A percentile compares a stretch with the other conserved stretches of the same genome.
phyloP scores from a whole-genome alignment of 2,329 filamentous ascomycete species.

The Talaromyces rugulosus region DNA sequence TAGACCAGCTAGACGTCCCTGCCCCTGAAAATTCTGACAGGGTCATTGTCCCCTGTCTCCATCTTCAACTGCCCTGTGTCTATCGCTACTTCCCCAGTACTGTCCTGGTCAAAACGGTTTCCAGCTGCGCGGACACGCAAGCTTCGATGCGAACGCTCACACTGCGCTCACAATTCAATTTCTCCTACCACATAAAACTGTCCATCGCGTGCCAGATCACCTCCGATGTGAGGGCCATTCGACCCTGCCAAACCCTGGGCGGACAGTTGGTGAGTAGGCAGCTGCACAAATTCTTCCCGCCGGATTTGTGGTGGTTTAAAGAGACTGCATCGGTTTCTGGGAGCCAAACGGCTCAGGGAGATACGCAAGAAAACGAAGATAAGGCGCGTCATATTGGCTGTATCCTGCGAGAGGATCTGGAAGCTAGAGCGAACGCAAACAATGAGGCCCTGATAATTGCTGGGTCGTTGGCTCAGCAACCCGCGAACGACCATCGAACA shows the following conservation, averaged over 20 bases:
- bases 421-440: conserved; percentile 13
- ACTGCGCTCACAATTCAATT: conserved; percentile 15
- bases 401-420: conserved; percentile 19
- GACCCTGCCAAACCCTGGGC: conserved; percentile 16
- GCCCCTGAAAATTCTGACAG: background rate
- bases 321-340: conserved; percentile 20
- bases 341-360: conserved; percentile 8
- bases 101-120: conserved; percentile 9
- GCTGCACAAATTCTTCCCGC: conserved; percentile 16
- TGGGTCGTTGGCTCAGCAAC: conserved; percentile 14
- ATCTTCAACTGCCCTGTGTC: conserved; percentile 18
- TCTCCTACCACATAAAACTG: conserved; percentile 19
- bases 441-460: conserved; percentile 18
- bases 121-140: conserved; percentile 17
- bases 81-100: conserved; percentile 15
- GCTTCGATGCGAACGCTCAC: conserved; percentile 20
- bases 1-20: conserved; percentile 15
- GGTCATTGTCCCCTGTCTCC: conserved; percentile 17
- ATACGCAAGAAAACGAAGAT: conserved; percentile 11
- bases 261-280: conserved; percentile 14
- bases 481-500: conserved; percentile 2
- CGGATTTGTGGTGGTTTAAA: conserved; percentile 18
- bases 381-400: conserved; percentile 20
- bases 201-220: conserved; percentile 22
- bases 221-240: conserved; percentile 19